Base-by-base conservation (phyloP, 1,284 basidiomycete species). In the Jaminaea rosea region DNA sequence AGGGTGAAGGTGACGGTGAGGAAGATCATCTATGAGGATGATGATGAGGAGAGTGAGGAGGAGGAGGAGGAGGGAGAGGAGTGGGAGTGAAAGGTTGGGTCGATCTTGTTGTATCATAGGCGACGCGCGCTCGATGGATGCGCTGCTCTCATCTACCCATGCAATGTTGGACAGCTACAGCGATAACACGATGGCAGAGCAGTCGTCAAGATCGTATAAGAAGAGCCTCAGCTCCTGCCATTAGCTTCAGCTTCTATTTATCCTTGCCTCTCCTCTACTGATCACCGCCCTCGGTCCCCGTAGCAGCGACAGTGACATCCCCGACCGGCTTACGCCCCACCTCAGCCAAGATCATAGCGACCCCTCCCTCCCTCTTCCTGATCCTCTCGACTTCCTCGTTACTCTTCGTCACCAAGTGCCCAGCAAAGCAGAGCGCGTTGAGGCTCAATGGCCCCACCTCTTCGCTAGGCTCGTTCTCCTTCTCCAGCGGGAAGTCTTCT, bases 401-500 rank as follows among this genome's bases (percentile, higher is more conserved):
- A 42, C 4, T 27, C 37, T 49, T 36, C 3, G 23, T 36, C 26
- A 55, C 17, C 39, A 42, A 11, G 39, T 42, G 39, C 13, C 39
- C 39, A 42, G 39, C 39, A 23, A 42, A 42, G 23, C 39, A 42
- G 19, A 42, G 39, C 21, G 53, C 49, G 34, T 55, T 55, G 19
- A 55, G 24, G 41, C 53, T 55, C 15, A 55, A 23, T n/a, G 23
- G 28, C n/a, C 50, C 49, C 4, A 45, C n/a, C 32, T 34, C 29
- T 5, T 42, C 31, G 17, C 45, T 15, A 31, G 26, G 27, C 4
- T 26, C 42, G 15, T 37, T n/a, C 27, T 37, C 48, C 24, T 13
- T n/a, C 3, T 13, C 36, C 31, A 52, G 32, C 8, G 48, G 47
- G 46, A 57, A 68, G 19, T 61, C 59, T 13, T 72, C 70, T 15